Conservation (phyloP, 2,329 filamentous ascomycete genomes). For the Albophoma yamanashiensis region DNA sequence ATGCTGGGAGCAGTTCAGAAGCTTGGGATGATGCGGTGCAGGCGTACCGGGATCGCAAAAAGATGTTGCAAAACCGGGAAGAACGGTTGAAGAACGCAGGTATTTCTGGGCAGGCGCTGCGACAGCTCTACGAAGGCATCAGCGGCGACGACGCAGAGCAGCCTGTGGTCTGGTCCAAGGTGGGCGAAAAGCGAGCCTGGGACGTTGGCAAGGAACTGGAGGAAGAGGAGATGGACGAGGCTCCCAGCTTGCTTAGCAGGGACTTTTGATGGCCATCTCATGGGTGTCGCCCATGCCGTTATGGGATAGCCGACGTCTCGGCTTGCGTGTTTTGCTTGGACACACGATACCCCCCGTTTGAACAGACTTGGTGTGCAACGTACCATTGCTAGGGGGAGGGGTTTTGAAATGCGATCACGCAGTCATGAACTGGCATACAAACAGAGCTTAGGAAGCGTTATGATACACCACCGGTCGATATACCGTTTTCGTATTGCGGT, state of each 20-base stretch:
- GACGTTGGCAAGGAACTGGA: slow-evolving; percentile 39
- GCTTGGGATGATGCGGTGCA: slow-evolving; percentile 78
- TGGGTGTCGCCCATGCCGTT: not conserved
- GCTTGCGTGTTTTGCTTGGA: not conserved
- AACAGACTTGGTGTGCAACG: not conserved
- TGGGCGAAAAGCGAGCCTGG: slow-evolving; percentile 54
- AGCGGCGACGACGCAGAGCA: slow-evolving; percentile 48
- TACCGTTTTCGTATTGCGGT: not conserved
- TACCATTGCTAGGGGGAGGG: not conserved
- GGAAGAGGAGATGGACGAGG: not conserved
- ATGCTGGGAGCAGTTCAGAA: slow-evolving; percentile 34
- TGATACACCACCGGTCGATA: not conserved
- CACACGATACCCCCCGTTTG: not conserved
- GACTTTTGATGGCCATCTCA: slow-evolving; percentile 1
- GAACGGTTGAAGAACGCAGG: slow-evolving; percentile 67
- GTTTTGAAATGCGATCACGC: not conserved
- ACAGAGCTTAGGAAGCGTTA: not conserved
- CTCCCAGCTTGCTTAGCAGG: slow-evolving; percentile 5
- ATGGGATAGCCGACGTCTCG: not conserved
- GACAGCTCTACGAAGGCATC: slow-evolving; percentile 36
- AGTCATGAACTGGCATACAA: not conserved
- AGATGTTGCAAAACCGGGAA: slow-evolving; percentile 65
- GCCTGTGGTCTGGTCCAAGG: slow-evolving; percentile 62
- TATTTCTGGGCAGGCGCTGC: slow-evolving; percentile 65
- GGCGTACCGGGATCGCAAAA: slow-evolving; percentile 66